Conservation (phyloP, 179 eudicot species). For the Amaranthus tricolor region DNA sequence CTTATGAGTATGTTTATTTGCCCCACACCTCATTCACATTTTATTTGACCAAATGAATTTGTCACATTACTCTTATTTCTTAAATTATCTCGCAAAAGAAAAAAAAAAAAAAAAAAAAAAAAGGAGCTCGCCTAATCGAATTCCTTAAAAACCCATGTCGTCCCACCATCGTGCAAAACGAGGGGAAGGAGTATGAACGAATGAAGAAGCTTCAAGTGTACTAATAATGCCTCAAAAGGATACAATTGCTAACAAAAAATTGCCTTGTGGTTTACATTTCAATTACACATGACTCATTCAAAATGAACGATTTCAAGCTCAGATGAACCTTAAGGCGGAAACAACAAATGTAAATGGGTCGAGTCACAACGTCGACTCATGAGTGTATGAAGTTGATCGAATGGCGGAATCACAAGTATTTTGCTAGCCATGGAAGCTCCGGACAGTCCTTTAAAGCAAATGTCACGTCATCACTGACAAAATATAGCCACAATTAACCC, state of each 20-base stretch:
- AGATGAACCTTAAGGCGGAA: neutral
- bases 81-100: too few species aligned
- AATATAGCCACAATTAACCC: neutral
- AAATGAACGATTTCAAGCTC: neutral
- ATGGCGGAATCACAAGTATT: slow-evolving; percentile 47
- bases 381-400: neutral
- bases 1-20: too few species aligned
- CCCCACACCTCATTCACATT: too few species aligned
- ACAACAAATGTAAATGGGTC: slow-evolving; percentile 3
- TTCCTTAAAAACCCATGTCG: too few species aligned
- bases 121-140: too few species aligned
- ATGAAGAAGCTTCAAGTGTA: too few species aligned
- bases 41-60: too few species aligned
- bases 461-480: slow-evolving; percentile 82
- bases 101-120: too few species aligned
- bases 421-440: slow-evolving; percentile 89
- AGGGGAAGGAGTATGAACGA: too few species aligned
- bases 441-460: slow-evolving; percentile 83
- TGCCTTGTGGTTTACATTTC: slow-evolving; percentile 4
- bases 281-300: neutral
- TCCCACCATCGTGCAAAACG: too few species aligned
- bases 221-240: too few species aligned
- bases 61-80: too few species aligned
- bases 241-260: neutral
- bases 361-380: neutral